A percentile compares a stretch with the other conserved stretches of the same genome.
Evolutionary conservation across 2,329 filamentous ascomycete genomes (phyloP).

Genomic region (Fusarium agapanthi): DNA sequence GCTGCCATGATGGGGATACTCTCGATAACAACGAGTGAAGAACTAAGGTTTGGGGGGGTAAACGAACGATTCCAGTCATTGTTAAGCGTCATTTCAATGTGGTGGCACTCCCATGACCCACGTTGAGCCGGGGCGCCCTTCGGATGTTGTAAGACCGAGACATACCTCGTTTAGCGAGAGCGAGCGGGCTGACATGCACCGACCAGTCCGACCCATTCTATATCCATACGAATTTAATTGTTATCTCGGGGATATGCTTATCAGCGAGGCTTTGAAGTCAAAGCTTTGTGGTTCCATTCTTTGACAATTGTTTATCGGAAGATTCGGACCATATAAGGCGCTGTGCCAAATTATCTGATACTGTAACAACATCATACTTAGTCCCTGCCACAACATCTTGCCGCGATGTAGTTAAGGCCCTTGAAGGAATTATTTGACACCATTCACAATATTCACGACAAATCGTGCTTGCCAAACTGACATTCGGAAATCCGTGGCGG

Average conservation of each 20-base stretch:
- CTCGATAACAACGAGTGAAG: not conserved
- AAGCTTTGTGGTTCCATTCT: accelerated
- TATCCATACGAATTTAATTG: accelerated
- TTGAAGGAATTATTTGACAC: not conserved
- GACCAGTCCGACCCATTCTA: not conserved
- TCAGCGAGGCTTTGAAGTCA: accelerated
- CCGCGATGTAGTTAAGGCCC: not conserved
- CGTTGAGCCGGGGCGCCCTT: accelerated
- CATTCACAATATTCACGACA: not conserved
- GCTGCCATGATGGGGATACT: not conserved
- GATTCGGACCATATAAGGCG: accelerated
- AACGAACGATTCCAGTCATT: accelerated
- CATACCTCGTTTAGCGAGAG: not conserved
- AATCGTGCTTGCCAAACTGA: not conserved
- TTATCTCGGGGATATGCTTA: accelerated
- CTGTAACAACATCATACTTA: not conserved
- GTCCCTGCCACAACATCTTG: not conserved
- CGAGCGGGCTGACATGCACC: not conserved
- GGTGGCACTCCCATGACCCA: accelerated
- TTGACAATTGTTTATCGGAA: accelerated
- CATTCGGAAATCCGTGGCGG: not conserved
- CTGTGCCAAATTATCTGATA: not conserved
- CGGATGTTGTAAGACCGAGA: not conserved
- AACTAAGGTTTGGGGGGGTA: accelerated
- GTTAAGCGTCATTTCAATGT: not conserved